Base-by-base conservation (phyloP, 2,329 filamentous ascomycete genomes). In the Colletotrichum gigasporum region DNA sequence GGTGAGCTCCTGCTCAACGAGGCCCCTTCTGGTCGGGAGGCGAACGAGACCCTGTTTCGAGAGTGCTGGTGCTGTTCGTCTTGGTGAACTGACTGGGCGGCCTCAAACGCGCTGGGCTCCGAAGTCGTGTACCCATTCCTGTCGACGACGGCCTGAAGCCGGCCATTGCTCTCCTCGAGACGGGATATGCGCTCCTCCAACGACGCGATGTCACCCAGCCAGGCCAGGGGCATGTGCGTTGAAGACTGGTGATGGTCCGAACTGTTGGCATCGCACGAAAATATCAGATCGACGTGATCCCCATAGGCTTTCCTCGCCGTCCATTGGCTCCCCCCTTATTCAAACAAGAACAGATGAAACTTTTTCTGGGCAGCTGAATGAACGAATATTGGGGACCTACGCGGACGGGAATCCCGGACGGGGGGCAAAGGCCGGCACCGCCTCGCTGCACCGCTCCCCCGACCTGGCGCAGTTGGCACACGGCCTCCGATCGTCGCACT, bases 391-490 rank as follows among this genome's bases (percentile, higher is more conserved):
- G 12, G 30, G 14, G n/a, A 42, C 35, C 16, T 37, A 22, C n/a
- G 11, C n/a, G 20, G 24, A 44, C 8, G 16, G 20, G 22, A 39
- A 20, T 24, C 14, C 28, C 26, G 32, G 24, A 32, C 12, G 55
- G n/a, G 47, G 37, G 42, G 32, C 5, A 24, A 3, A 41, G 30
- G 42, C 24, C 35, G 32, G 39, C 39, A 52, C 39, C n/a, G 41
- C 54, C 32, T 45, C 54, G 24, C 5, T 57, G 35, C 68, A 70
- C 41, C 68, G 67, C 60, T 64, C 58, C 5, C 71, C 70, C 2
- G 69, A 69, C 52, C 67, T 68, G 45, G 65, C 66, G 54, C 71
- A 71, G 44, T 70, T 73, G 14, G 65, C 64, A 57, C 69, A 71
- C 4, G 71, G 70, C 3, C 71, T 61, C 6, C 42, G 44, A 20